Conservation (phyloP, 106 monocot species). For the Apostasia shenzhenica region DNA sequence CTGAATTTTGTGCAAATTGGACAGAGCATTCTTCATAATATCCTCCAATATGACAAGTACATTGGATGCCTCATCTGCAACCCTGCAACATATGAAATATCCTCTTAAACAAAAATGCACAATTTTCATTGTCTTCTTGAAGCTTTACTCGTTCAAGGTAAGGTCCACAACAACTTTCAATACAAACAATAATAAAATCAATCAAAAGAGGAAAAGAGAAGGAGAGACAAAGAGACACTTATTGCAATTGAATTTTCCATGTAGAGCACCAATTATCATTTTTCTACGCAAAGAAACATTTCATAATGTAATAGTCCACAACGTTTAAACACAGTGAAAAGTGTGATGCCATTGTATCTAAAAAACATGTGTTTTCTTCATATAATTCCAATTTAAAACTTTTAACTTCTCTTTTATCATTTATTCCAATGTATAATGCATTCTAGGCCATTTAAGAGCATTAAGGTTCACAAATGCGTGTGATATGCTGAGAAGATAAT, state of each 20-base stretch:
- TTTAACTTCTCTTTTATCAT: background rate
- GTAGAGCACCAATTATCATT: no score
- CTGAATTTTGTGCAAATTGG: constrained; percentile 59
- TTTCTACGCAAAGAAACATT: no score
- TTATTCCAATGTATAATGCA: background rate
- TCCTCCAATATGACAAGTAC: constrained; percentile 54
- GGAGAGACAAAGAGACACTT: no score
- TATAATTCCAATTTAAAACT: background rate
- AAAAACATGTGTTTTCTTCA: background rate
- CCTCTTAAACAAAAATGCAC: background rate
- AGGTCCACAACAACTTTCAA: no score
- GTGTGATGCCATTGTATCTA: no score
- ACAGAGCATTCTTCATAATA: constrained; percentile 43
- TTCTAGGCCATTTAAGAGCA: background rate
- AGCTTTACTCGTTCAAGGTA: no score
- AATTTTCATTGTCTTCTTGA: no score
- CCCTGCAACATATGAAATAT: constrained; percentile 16
- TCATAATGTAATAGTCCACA: no score
- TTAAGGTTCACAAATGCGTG: background rate
- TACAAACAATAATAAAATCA: no score
- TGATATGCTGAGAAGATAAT: background rate
- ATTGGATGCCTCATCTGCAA: constrained; percentile 32
- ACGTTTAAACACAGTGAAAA: no score
- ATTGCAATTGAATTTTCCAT: no score
- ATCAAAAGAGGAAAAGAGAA: no score